Base-by-base conservation (phyloP, 768 basidiomycete genomes). In the Russula dissimulans region DNA sequence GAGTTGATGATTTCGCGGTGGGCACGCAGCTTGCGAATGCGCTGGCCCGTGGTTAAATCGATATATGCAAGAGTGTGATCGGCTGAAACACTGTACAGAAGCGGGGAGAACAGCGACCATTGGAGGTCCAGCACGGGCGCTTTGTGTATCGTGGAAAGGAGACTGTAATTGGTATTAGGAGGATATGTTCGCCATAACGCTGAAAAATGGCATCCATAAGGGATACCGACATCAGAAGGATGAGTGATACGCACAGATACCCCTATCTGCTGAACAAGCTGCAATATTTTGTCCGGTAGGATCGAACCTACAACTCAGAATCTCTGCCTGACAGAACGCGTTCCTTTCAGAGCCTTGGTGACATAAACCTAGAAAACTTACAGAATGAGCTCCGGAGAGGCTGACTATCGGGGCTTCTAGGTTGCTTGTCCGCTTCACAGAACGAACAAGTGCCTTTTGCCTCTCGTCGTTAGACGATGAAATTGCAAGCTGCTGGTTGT, bases 341-440 rank as follows among this genome's bases (percentile, higher is more conserved):
- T 32, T 26, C 18, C n/a, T 31, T 3, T 46, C 43, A 34, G 29
- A 1, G 32, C 46, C 48, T 12, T 39, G 9, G 46, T 1, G 17
- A 46, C 12, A 56, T 5, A 8, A 11, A 3, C n/a, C 3, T 29
- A 26, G 61, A 47, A 46, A 8, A 76, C 88, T 67, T 73, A 95
- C 90, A 51, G 84, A 80, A 74, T 97, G 93, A 5, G 93, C 86
- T 2, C 95, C 91, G 15, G 84, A 79, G 63, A 99, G 76, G 67
- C 89, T 89, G 68, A 98, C 84, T 68, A 99, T 98, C 32, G 97
- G 97, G 45, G 94, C 93, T 67, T 92, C 87, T 43, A 98, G 80
- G 66, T 81, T 86, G 73, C 90, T 93, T n/a, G 97, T 99, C 48
- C 97, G 80, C 71, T 91, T 89, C 31, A 98, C 82, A 26, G 82